A percentile compares a stretch with the other conserved stretches of the same genome.
Conservation (phyloP, 805 yeast genomes). For the Blastobotrys muscicola region DNA sequence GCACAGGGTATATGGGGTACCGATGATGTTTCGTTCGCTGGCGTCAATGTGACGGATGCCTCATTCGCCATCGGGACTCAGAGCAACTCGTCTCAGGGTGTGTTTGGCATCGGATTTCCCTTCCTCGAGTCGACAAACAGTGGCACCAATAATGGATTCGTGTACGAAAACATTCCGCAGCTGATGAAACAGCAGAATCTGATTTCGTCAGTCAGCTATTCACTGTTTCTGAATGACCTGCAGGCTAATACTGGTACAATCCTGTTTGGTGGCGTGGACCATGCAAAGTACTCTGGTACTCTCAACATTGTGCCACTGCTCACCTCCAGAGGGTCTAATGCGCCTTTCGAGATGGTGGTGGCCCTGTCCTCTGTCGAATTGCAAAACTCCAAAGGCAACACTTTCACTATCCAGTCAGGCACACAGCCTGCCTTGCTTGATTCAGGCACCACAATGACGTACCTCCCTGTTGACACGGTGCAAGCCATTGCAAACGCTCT, state of each 20-base stretch:
- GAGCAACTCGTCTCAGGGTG: constrained; percentile 41
- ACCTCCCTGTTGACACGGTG: constrained; percentile 20
- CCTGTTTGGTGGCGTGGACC: constrained; percentile 47
- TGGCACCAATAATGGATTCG: constrained; percentile 3
- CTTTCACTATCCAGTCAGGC: constrained; percentile 2
- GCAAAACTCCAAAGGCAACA: constrained; percentile 2
- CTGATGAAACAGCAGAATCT: constrained; percentile 41
- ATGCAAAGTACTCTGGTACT: constrained; percentile 36
- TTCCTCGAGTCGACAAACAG: constrained; percentile 10
- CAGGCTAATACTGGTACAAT: constrained; percentile 29
- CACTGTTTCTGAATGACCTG: constrained; percentile 35
- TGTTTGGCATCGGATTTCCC: constrained; percentile 15
- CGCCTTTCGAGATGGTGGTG: constrained; percentile 14
- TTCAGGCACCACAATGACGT: constrained; percentile 19
- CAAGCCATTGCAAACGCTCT: constrained; percentile 26
- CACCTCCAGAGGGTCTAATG: constrained; percentile 1
- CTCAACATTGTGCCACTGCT: constrained; percentile 19
- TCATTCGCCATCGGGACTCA: constrained; percentile 36
- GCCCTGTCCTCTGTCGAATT: constrained; percentile 3
- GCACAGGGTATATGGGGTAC: constrained; percentile 55
- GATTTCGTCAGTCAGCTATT: constrained; percentile 35
- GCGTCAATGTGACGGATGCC: constrained; percentile 35
- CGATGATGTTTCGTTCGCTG: constrained; percentile 50
- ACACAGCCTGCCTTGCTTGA: constrained; percentile 15
- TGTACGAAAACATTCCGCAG: constrained; percentile 57